Percentiles rank a stretch among this genome's conserved stretches.
These are phyloP conservation scores for Senecio squalidus DNA, from an alignment of 140 eudicot genomes.

Conservation along the genomic window DNA sequence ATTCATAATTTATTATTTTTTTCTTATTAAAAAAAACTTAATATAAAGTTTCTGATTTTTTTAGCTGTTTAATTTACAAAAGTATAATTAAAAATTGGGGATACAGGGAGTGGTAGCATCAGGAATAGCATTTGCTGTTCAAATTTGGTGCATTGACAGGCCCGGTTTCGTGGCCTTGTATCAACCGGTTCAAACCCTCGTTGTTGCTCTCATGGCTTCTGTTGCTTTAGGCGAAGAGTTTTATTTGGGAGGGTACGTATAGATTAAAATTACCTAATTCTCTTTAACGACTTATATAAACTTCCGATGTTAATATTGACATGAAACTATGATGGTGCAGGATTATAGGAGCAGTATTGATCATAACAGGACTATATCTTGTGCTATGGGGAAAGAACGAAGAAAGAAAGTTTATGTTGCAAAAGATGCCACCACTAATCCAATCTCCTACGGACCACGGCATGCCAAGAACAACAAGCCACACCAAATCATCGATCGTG, in stretches of 20 bases:
- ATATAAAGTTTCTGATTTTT: too few species aligned
- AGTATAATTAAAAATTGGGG: too few species aligned
- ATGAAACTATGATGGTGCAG: constrained; percentile 29
- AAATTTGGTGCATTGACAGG: constrained; percentile 98
- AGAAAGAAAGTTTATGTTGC: constrained; percentile 56
- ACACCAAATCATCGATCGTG: constrained; percentile 58
- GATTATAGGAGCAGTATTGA: constrained; percentile 87
- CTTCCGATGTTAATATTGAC: neutral
- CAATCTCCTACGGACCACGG: constrained; percentile 46
- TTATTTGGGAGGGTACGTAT: constrained; percentile 84
- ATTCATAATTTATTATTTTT: too few species aligned
- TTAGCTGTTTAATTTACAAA: too few species aligned
- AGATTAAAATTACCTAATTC: neutral
- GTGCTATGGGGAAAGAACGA: constrained; percentile 95
- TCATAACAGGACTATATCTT: constrained; percentile 73
- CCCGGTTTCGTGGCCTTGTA: constrained; percentile 97
- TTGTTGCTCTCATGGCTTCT: constrained; percentile 93
- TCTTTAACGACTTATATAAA: neutral
- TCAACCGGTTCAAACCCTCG: constrained; percentile 98
- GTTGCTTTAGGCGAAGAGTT: constrained; percentile 82
- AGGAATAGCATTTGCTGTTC: constrained; percentile 96
- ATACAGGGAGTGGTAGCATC: constrained; percentile 97
- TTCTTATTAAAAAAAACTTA: too few species aligned
- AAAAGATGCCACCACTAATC: constrained; percentile 25
- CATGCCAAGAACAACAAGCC: constrained; percentile 33